A percentile compares a stretch with the other conserved stretches of the same genome.
phyloP scores from a whole-genome alignment of 2,329 filamentous ascomycete species.

The Raffaelea arxii region DNA sequence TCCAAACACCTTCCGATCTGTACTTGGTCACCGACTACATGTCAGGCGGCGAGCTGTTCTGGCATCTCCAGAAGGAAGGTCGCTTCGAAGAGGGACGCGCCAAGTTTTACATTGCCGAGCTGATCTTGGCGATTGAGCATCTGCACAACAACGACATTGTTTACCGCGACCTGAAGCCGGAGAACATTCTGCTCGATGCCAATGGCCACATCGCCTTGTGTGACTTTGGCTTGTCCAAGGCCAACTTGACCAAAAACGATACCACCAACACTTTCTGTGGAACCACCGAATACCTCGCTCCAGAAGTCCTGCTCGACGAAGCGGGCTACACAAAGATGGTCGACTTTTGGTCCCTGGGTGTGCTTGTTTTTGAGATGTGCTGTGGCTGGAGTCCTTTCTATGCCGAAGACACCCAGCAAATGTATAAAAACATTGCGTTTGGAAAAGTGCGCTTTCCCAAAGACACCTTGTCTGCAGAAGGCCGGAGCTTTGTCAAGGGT shows the following conservation, averaged over 20 bases:
- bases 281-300: slow-evolving; percentile 93
- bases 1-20: slow-evolving; percentile 92
- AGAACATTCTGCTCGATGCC: slow-evolving; percentile 93
- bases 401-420: slow-evolving; percentile 97
- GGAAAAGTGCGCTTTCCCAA: slow-evolving; percentile 95
- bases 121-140: slow-evolving; percentile 90
- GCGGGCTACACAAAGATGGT: slow-evolving; percentile 99
- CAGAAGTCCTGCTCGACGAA: slow-evolving; percentile 90
- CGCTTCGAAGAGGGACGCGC: slow-evolving; percentile 89
- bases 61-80: slow-evolving; percentile 95
- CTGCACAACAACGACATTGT: slow-evolving; percentile 96
- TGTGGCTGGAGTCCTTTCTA: slow-evolving; percentile 99
- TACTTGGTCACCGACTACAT: slow-evolving; percentile 99
- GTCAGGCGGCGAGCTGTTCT: slow-evolving; percentile 97
- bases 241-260: slow-evolving; percentile 91
- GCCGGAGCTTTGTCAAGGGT: slow-evolving; percentile 96
- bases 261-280: slow-evolving; percentile 99
- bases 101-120: slow-evolving; percentile 97
- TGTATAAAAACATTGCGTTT: slow-evolving; percentile 99
- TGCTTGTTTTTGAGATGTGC: slow-evolving; percentile 98
- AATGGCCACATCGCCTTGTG: slow-evolving; percentile 97
- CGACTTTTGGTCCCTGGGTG: slow-evolving; percentile 97
- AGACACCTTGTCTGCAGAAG: slow-evolving; percentile 88
- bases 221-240: slow-evolving; percentile 95
- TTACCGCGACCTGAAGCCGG: slow-evolving; percentile 92